phyloP scores from a whole-genome alignment of 2,329 filamentous ascomycete species.

The Diaporthe nobilis region DNA sequence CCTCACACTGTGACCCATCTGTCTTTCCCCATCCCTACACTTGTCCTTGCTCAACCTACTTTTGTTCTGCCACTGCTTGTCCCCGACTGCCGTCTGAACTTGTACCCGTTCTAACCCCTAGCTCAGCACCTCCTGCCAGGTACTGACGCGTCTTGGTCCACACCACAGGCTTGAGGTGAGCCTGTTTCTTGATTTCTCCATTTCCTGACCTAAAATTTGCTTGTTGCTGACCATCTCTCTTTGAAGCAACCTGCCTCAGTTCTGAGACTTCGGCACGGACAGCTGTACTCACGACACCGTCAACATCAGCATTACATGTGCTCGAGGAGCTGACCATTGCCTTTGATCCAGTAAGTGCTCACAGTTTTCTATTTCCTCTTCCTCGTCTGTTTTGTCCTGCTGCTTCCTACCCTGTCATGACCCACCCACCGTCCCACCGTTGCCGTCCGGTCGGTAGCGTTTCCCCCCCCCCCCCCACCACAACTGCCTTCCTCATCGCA shows the following conservation, averaged over 20 bases:
- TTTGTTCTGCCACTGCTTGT: neutral
- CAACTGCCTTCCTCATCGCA: neutral
- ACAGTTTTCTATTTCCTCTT: neutral
- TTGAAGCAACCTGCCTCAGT: neutral
- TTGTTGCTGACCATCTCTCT: neutral
- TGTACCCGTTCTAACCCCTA: neutral
- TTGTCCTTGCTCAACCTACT: neutral
- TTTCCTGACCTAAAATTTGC: neutral
- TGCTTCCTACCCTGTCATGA: neutral
- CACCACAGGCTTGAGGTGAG: neutral
- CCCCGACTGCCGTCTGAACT: neutral
- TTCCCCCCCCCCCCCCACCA: neutral
- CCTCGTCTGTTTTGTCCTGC: neutral
- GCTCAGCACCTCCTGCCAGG: neutral
- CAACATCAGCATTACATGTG: neutral
- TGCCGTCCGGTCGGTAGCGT: neutral
- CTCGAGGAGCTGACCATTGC: neutral
- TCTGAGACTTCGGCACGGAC: neutral
- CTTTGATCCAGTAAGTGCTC: neutral
- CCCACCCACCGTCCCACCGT: neutral
- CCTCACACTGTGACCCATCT: neutral
- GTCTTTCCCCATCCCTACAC: neutral
- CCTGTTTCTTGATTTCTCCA: neutral
- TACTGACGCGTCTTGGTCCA: neutral
- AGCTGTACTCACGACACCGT: neutral